phyloP scores from a whole-genome alignment of 495 filamentous ascomycete genomes.

The Penicillium flavigenum region DNA sequence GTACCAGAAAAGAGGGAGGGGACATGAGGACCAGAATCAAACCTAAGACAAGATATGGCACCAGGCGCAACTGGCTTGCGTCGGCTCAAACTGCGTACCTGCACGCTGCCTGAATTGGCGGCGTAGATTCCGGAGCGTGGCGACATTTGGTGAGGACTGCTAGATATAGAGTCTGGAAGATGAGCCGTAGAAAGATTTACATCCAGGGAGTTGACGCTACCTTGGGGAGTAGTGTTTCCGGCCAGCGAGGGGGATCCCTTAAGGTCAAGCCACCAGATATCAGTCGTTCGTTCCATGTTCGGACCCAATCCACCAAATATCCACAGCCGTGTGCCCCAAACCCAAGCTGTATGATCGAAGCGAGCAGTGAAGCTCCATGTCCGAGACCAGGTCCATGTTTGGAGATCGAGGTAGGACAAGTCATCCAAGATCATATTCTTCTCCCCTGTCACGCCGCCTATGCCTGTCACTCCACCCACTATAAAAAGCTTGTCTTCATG shows the following conservation, averaged over 20 bases:
- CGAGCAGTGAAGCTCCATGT: constrained; percentile 92
- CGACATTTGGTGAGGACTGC: constrained; percentile 40
- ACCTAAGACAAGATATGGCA: constrained; percentile 83
- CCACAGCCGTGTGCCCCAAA: constrained; percentile 90
- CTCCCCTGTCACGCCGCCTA: constrained; percentile 85
- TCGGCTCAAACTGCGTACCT: constrained; percentile 71
- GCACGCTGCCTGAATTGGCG: constrained; percentile 84
- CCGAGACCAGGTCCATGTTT: constrained; percentile 96
- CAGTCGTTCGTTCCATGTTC: constrained; percentile 92
- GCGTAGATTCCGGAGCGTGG: constrained; percentile 72
- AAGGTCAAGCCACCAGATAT: constrained; percentile 95
- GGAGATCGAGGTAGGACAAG: constrained; percentile 92
- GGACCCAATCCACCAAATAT: constrained; percentile 94
- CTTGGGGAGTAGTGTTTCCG: constrained; percentile 68
- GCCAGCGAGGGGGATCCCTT: constrained; percentile 78
- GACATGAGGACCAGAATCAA: constrained; percentile 82
- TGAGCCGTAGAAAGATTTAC: constrained; percentile 38
- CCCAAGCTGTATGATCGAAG: constrained; percentile 91
- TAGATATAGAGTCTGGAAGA: constrained; percentile 44
- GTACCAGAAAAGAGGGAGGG: constrained; percentile 84
- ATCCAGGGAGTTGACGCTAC: constrained; percentile 52
- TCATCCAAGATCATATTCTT: constrained; percentile 90
- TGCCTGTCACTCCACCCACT: constrained; percentile 81
- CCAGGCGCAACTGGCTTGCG: constrained; percentile 76
- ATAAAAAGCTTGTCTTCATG: constrained; percentile 97